Percentiles rank a stretch among this genome's conserved stretches.
These are phyloP conservation scores for Chaetomiaceae sp. DNA, from an alignment of 2,329 filamentous ascomycete species.

Conservation along the genomic window DNA sequence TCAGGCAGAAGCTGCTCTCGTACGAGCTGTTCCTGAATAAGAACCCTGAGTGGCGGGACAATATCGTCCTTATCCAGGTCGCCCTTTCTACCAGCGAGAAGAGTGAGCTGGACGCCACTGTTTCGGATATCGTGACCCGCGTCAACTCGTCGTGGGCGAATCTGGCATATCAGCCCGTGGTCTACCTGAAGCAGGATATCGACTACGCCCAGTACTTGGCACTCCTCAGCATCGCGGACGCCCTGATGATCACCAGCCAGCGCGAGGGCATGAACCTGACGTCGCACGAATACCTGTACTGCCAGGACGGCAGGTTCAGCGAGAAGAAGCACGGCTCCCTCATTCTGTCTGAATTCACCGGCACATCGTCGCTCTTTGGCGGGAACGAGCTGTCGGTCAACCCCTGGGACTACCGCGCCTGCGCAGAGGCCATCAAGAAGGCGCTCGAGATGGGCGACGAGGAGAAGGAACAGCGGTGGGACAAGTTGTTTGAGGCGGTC, in stretches of 20 bases:
- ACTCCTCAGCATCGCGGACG: slow-evolving; percentile 82
- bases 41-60: slow-evolving; percentile 83
- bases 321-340: slow-evolving; percentile 81
- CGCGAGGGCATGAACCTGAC: slow-evolving; percentile 98
- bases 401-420: slow-evolving; percentile 90
- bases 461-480: slow-evolving; percentile 73
- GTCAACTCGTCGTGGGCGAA: slow-evolving; percentile 92
- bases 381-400: slow-evolving; percentile 81
- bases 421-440: slow-evolving; percentile 76
- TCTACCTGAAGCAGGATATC: slow-evolving; percentile 93
- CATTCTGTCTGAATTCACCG: slow-evolving; percentile 93
- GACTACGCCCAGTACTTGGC: slow-evolving; percentile 91
- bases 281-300: slow-evolving; percentile 88
- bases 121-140: slow-evolving; percentile 89
- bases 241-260: slow-evolving; percentile 89
- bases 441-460: slow-evolving; percentile 75
- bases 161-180: slow-evolving; percentile 83
- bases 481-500: slow-evolving; percentile 67
- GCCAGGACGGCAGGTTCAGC: slow-evolving; percentile 74
- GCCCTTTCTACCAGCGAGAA: slow-evolving; percentile 88
- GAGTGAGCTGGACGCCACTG: slow-evolving; percentile 77
- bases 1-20: slow-evolving; percentile 86
- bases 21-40: slow-evolving; percentile 93
- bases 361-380: slow-evolving; percentile 80
- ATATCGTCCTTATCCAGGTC: slow-evolving; percentile 88